Base-by-base conservation (phyloP, 2,329 filamentous ascomycete genomes). In the Diplodia corticola region DNA sequence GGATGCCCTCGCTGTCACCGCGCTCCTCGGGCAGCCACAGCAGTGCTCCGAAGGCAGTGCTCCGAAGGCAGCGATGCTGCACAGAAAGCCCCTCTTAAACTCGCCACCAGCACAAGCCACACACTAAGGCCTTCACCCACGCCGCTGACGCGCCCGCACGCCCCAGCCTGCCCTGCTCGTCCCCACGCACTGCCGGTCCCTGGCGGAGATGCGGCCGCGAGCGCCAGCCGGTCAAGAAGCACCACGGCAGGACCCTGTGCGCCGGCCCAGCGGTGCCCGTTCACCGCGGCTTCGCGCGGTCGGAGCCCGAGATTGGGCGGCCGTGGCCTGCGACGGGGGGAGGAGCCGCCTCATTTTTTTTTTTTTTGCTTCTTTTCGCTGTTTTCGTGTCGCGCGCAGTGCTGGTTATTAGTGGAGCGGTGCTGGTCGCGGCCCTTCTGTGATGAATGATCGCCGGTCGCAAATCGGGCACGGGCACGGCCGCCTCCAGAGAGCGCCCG, bases 81-180 rank as follows among this genome's bases (percentile, higher is more conserved):
- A 22, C 40, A 49, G 28, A 44, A 26, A n/a, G 28, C 44, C 20
- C 57, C n/a, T 26, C 37, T 37, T 28, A 22, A 33, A 28, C 13
- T 61, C 35, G 57, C 57, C 57, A 61, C 44, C 44, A 24, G 44
- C 57, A 61, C 57, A 61, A 61, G 57, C 57, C 57, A 61, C 40
- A 44, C 57, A 24, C n/a, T n/a, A n/a, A n/a, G n/a, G n/a, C n/a
- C n/a, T n/a, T n/a, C n/a, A n/a, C n/a, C 9, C 13, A 22, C 57
- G 57, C 57, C 57, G 57, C 57, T 61, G 57, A 50, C 57, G 35
- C 35, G 33, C 35, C n/a, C 53, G 53, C 28, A 13, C 44, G 44
- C n/a, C 22, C 20, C n/a, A 22, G 20, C 46, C 30, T 33, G 30
- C 30, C 30, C 7, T 9, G 30, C 30, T 33, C 46, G 46, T n/a